Conservation (phyloP, 306 rosid species). For the Rosa persica region DNA sequence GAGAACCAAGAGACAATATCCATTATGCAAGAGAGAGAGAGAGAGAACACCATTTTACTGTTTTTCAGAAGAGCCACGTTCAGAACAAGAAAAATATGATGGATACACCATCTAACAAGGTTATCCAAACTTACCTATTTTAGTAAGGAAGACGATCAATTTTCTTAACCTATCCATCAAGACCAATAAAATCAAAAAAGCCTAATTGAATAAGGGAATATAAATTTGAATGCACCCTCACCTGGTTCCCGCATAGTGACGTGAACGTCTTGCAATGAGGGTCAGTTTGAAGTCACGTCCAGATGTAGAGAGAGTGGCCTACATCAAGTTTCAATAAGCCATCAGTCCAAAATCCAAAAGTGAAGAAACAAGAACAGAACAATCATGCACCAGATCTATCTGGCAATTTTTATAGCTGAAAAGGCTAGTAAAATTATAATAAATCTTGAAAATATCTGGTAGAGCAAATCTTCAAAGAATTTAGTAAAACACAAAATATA, state of each 20-base stretch:
- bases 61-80: background rate
- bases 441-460: background rate
- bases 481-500: background rate
- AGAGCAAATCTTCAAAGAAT: background rate
- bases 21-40: background rate
- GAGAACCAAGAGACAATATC: background rate
- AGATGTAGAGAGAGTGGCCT: constrained; percentile 68
- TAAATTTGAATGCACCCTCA: constrained; percentile 14
- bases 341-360: constrained; percentile 22
- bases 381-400: background rate
- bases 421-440: background rate
- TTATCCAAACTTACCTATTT: background rate
- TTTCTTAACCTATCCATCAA: background rate
- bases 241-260: constrained; percentile 99
- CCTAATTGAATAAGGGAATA: background rate
- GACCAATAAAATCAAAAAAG: background rate
- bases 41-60: background rate
- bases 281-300: constrained; percentile 67
- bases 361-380: background rate
- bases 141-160: background rate
- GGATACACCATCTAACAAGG: background rate
- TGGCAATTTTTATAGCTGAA: background rate
- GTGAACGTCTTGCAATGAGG: constrained; percentile 90
- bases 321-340: constrained; percentile 31
- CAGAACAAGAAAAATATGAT: background rate